Conservation (phyloP, 2,329 filamentous ascomycete genomes). For the Pleoardoris graminearum region DNA sequence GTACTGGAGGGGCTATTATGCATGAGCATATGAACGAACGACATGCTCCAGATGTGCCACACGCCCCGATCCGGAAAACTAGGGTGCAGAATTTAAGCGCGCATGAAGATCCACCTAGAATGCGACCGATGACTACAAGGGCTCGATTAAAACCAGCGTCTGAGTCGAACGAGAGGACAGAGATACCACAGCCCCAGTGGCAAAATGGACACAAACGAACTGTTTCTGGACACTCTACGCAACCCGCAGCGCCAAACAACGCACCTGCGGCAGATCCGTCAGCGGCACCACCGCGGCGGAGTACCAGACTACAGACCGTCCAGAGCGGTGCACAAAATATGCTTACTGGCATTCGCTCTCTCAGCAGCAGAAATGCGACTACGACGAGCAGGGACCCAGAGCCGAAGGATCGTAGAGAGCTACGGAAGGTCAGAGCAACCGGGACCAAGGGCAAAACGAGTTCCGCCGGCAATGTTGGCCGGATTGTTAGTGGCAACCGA, state of each 20-base stretch:
- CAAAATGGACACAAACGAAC: conserved; percentile 78
- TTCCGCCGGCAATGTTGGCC: conserved; percentile 72
- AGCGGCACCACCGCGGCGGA: conserved; percentile 50
- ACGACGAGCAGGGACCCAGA: conserved; percentile 58
- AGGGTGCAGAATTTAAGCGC: conserved; percentile 40
- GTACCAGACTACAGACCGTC: conserved; percentile 45
- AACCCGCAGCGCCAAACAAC: conserved; percentile 31
- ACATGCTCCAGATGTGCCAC: conserved; percentile 49
- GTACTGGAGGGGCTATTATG: conserved; percentile 39
- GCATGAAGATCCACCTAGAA: conserved; percentile 43
- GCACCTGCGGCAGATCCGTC: conserved; percentile 41
- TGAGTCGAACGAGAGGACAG: conserved; percentile 44
- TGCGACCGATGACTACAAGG: conserved; percentile 47
- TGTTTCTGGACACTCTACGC: conserved; percentile 76
- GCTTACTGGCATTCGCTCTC: conserved; percentile 67
- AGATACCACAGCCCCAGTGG: conserved; percentile 36
- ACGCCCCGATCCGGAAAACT: conserved; percentile 51
- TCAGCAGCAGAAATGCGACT: conserved; percentile 63
- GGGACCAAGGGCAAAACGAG: conserved; percentile 66
- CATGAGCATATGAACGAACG: conserved; percentile 31
- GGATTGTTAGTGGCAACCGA: conserved; percentile 87
- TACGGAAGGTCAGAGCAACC: conserved; percentile 82
- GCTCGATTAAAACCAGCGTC: conserved; percentile 46
- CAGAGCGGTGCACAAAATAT: conserved; percentile 20
- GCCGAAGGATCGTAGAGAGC: conserved; percentile 67